These are phyloP conservation scores for Citrullus mucosospermus DNA, from an alignment of 306 rosid genomes.

Conservation along the genomic window DNA sequence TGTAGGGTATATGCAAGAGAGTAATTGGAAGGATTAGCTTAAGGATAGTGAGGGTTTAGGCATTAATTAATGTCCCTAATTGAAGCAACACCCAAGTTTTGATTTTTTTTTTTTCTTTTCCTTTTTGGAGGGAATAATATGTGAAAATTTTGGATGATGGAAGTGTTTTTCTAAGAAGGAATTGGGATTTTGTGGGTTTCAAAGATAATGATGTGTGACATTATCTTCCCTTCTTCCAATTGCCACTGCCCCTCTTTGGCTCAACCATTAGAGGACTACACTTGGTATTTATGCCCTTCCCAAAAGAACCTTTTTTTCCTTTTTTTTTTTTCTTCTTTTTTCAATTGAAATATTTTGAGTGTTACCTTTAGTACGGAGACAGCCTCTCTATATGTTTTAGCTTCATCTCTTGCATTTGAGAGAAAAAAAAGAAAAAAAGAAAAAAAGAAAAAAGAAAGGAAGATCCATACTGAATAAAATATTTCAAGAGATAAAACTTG, in stretches of 20 bases:
- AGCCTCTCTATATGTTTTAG: too few species aligned
- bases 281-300: background rate
- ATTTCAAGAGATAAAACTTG: too few species aligned
- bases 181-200: background rate
- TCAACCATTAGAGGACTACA: background rate
- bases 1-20: slow-evolving; percentile 3
- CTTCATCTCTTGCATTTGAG: too few species aligned
- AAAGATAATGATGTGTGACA: background rate
- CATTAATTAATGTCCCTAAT: background rate
- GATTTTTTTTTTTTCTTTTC: background rate
- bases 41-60: background rate
- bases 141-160: too few species aligned
- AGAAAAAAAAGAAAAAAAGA: too few species aligned
- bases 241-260: background rate
- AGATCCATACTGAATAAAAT: too few species aligned
- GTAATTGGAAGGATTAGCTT: background rate
- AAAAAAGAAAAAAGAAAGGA: too few species aligned
- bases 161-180: background rate
- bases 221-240: background rate
- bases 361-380: too few species aligned
- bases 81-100: background rate
- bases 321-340: too few species aligned
- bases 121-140: background rate
- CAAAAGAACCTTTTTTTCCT: background rate
- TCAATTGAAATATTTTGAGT: too few species aligned